Conservation (phyloP, 495 filamentous ascomycete species). For the Corynascus novoguineensis region DNA sequence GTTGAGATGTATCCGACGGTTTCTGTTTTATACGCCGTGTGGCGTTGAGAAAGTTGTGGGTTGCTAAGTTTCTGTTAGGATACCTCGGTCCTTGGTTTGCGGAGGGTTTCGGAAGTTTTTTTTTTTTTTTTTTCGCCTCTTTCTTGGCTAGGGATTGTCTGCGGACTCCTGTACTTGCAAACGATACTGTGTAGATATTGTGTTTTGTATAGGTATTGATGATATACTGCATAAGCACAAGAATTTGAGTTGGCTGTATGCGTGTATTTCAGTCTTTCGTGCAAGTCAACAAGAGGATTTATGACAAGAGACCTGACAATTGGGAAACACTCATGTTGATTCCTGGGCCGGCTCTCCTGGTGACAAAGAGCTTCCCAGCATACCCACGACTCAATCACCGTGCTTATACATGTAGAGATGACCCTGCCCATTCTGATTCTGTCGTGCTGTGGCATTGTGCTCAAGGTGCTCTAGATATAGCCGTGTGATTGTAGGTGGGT, state of each 20-base stretch:
- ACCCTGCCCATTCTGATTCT: no score
- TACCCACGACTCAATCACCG: no score
- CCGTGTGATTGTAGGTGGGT: no score
- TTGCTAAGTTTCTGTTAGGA: neutral
- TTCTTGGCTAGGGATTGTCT: neutral
- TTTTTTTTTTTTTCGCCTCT: neutral
- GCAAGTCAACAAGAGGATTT: no score
- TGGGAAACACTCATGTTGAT: no score
- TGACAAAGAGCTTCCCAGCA: no score
- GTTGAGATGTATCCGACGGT: neutral
- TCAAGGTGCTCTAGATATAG: no score
- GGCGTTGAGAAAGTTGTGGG: neutral
- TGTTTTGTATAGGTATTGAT: conserved; percentile 1
- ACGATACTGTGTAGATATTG: conserved; percentile 2
- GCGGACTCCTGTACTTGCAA: neutral
- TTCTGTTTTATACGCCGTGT: neutral
- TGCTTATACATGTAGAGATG: no score
- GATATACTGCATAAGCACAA: neutral
- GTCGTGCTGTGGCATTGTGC: no score
- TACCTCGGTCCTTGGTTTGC: neutral
- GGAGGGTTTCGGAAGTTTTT: neutral
- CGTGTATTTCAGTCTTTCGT: no score
- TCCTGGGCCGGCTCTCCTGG: no score
- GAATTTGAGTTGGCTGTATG: neutral
- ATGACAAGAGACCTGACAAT: no score